These are phyloP conservation scores for Melanomma pulvis-pyrius DNA, from an alignment of 495 filamentous ascomycete species.

Conservation along the genomic window DNA sequence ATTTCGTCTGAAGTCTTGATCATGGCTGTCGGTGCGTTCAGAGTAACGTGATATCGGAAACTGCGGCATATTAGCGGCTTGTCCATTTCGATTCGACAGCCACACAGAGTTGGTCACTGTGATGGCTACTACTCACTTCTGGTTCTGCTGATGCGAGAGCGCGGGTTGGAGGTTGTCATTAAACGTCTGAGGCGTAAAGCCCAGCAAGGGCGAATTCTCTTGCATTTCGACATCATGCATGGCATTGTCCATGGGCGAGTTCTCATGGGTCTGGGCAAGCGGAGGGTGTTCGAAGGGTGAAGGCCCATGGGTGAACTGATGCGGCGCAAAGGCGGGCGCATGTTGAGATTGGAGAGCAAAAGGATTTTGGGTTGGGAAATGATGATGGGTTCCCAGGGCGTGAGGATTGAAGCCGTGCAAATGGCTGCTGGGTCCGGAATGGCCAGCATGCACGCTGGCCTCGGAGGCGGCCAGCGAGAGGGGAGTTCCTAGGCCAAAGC, in stretches of 20 bases:
- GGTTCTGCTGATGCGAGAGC: conserved; percentile 38
- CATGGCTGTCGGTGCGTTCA: conserved; percentile 98
- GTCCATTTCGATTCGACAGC: too few species aligned
- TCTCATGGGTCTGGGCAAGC: conserved; percentile 67
- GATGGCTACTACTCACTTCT: conserved; percentile 41
- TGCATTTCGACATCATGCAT: conserved; percentile 49
- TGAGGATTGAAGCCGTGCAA: conserved; percentile 62
- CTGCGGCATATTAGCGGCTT: conserved; percentile 47
- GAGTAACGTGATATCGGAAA: conserved; percentile 86
- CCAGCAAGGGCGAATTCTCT: conserved; percentile 43
- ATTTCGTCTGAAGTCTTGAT: conserved; percentile 83
- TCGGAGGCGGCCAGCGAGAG: conserved; percentile 75
- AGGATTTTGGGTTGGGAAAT: conserved; percentile 73
- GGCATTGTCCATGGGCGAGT: conserved; percentile 61
- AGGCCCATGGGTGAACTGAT: conserved; percentile 76
- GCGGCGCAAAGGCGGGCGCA: conserved; percentile 71
- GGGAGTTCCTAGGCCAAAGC: conserved; percentile 77
- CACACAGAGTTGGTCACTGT: not conserved
- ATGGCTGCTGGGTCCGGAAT: conserved; percentile 46
- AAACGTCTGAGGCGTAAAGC: conserved; percentile 41
- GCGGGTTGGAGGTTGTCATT: conserved; percentile 36
- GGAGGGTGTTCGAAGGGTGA: conserved; percentile 66
- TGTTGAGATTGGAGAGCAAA: conserved; percentile 62
- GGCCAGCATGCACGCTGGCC: conserved; percentile 57
- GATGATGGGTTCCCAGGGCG: conserved; percentile 62